Evolutionary conservation across 2,329 filamentous ascomycete genomes (phyloP), one percentile per base, ranked within the genome.

Genomic region (Chlorencoelia australis): DNA sequence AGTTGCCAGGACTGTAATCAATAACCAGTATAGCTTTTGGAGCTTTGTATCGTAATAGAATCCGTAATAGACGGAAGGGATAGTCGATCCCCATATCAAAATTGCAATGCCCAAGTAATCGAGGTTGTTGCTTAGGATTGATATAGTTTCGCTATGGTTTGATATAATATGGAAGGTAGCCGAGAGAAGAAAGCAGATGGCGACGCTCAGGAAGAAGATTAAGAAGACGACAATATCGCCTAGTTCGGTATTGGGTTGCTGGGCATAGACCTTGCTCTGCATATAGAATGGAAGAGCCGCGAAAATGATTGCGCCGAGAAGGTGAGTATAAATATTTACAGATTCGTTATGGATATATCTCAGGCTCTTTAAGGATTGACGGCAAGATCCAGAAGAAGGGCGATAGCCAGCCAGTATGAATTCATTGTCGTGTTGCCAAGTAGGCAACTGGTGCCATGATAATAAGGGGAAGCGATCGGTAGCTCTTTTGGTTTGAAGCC

Each of bases 311-410:
- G 56, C 62, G 0, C 67, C 67, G 2, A 70, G 44, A 4, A 70
- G 54, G 44, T 66, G 62, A 10, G 62, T 59, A 42, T 56, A 63
- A 33, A 66, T 64, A 42, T 65, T 66, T 40, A 58, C 47, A 2
- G 56, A 37, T 34, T 45, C 40, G 10, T 42, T 45, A 8, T 43
- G 35, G 7, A 43, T 4, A 17, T 42, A 7, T 16, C n/a, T 22
- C 16, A 44, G 16, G 8, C 41, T 45, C 13, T n/a, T 13, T 1
- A 40, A 11, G 17, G 39, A 44, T 4, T 17, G 24, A 3, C 13
- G 5, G n/a, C 44, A 13, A n/a, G n/a, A n/a, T n/a, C n/a, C n/a
- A n/a, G n/a, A n/a, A n/a, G n/a, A n/a, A n/a, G n/a, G n/a, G n/a
- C 41, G 32, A 28, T 44, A 44, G 11, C 36, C 39, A 28, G 36